A percentile compares a stretch with the other conserved stretches of the same genome.
Conservation (phyloP, 352 stramenopile genomes). For the Globisporangium carolinianum region DNA sequence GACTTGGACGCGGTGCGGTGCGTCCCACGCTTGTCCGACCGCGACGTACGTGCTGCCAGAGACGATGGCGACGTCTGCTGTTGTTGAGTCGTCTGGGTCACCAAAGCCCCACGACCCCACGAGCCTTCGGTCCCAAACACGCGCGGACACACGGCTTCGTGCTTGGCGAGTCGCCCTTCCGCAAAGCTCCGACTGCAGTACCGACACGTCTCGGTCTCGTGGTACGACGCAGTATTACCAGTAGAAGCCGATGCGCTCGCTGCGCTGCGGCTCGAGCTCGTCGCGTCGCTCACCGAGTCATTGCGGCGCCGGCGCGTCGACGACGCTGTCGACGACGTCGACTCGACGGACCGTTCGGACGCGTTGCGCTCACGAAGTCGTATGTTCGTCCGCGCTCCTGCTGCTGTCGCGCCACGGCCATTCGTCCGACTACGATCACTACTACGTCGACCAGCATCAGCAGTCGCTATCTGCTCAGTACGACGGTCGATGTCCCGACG, state of each 20-base stretch:
- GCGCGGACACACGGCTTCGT: constrained; percentile 72
- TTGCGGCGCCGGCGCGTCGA: background rate
- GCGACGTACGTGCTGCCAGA: background rate
- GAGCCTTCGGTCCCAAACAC: constrained; percentile 73
- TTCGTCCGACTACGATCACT: no score
- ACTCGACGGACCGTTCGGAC: background rate
- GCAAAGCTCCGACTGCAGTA: constrained; percentile 78
- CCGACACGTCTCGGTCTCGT: constrained; percentile 57
- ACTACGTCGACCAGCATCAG: no score
- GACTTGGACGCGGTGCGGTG: constrained; percentile 19
- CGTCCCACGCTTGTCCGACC: background rate
- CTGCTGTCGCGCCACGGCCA: background rate
- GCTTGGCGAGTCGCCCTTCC: constrained; percentile 70
- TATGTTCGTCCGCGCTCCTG: background rate
- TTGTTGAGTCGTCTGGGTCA: background rate
- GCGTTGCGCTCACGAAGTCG: no score
- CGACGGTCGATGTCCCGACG: no score
- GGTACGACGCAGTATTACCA: background rate
- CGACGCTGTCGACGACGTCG: constrained; percentile 1
- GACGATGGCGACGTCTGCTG: constrained; percentile 7
- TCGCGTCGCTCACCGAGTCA: no score
- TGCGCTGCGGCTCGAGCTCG: no score
- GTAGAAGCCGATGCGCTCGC: constrained; percentile 1
- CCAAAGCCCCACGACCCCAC: constrained; percentile 46
- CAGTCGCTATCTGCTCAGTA: background rate